Conservation (phyloP, 202 grass and related monocot species). For the Dendrocalamus latiflorus region DNA sequence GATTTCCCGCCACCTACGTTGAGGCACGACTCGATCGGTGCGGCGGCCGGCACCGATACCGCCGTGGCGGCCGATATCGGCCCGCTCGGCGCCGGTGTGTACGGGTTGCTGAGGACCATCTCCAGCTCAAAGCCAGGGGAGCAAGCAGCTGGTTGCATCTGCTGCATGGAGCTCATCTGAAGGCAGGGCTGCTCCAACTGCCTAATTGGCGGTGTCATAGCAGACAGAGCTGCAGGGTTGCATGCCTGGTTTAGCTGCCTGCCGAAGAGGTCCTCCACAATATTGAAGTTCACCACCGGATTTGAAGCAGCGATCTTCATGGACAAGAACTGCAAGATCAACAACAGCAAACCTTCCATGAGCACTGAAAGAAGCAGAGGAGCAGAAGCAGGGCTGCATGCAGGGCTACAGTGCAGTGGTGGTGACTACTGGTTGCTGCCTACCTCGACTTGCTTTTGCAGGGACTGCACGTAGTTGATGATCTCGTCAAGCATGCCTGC, state of each 20-base stretch:
- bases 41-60: not conserved
- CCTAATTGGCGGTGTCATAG: conserved; percentile 28
- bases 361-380: conserved; percentile 6
- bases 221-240: conserved; percentile 20
- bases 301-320: conserved; percentile 84
- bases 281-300: conserved; percentile 65
- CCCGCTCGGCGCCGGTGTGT: conserved; percentile 5
- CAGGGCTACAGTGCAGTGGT: not conserved
- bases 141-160: conserved; percentile 26
- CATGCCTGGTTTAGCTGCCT: conserved; percentile 52
- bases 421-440: not conserved
- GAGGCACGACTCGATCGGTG: conserved; percentile 45
- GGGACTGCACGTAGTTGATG: conserved; percentile 98
- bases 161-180: conserved; percentile 60
- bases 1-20: conserved; percentile 45
- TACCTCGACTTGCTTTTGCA: conserved; percentile 99
- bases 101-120: conserved; percentile 52
- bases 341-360: not conserved
- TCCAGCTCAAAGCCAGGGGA: conserved; percentile 43
- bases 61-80: not conserved
- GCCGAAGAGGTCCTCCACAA: conserved; percentile 61
- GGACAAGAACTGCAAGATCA: conserved; percentile 65
- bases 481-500: conserved; percentile 99
- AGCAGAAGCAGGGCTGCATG: not conserved
- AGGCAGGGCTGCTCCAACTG: conserved; percentile 54